Evolutionary conservation across 129 eudicot genomes (phyloP).

Genomic region (Oenanthe sinensis): DNA sequence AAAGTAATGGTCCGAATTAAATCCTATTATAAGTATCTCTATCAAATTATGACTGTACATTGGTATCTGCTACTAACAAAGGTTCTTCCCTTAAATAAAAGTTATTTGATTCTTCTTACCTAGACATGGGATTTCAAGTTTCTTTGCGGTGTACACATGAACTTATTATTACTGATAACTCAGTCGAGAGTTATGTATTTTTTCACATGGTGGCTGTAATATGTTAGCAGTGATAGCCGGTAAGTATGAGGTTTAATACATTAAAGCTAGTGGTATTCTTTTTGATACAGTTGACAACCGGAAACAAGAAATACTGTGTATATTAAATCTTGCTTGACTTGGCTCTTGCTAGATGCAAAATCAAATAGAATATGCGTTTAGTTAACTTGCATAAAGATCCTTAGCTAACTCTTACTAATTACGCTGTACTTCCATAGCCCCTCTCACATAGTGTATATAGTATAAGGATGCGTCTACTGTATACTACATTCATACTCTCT

Average conservation of each 20-base stretch:
- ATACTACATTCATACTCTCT: not conserved
- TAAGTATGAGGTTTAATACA: not conserved
- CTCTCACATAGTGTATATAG: not conserved
- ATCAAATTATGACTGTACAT: not conserved
- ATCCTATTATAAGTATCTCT: not conserved
- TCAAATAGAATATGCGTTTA: not conserved
- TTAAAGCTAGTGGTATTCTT: not conserved
- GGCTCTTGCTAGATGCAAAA: not conserved
- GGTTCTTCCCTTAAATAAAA: not conserved
- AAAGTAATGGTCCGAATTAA: not conserved
- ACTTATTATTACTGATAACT: not conserved
- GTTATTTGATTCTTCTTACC: too few species aligned
- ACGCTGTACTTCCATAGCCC: not conserved
- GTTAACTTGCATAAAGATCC: not conserved
- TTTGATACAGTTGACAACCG: too few species aligned
- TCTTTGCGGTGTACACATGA: not conserved
- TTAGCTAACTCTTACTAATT: not conserved
- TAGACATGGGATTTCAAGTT: not conserved
- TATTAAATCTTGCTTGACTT: not conserved
- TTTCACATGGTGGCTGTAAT: not conserved
- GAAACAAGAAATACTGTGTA: not conserved
- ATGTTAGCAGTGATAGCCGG: not conserved
- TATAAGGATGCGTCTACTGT: not conserved
- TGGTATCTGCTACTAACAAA: not conserved
- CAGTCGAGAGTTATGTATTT: not conserved